Percentiles rank a stretch among this genome's conserved stretches.
Conservation (phyloP, 1,284 basidiomycete species). For the Cryptococcus wingfieldii region DNA sequence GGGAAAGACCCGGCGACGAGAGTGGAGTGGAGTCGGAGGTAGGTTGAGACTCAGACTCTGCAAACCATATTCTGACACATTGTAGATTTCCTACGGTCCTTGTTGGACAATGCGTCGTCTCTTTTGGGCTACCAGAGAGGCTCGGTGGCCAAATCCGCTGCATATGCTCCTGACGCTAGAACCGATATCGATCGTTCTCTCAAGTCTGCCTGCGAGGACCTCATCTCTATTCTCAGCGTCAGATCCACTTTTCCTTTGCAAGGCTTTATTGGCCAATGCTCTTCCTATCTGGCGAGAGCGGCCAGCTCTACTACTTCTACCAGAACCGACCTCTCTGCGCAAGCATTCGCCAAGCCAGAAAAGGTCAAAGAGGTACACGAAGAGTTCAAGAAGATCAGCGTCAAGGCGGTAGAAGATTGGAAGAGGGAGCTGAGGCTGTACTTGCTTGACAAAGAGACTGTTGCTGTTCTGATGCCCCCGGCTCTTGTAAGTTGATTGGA, state of each 20-base stretch:
- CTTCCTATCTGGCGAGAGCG: conserved; percentile 37
- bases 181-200: conserved; percentile 79
- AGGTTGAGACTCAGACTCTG: conserved; percentile 3
- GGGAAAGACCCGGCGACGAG: conserved; percentile 43
- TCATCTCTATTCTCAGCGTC: conserved; percentile 64
- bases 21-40: conserved; percentile 51
- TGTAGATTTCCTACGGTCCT: conserved; percentile 65
- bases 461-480: conserved; percentile 68
- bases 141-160: conserved; percentile 14
- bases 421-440: conserved; percentile 63
- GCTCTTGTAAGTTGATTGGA: conserved; percentile 53
- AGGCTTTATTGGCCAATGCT: conserved; percentile 58
- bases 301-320: conserved; percentile 19
- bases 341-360: conserved; percentile 51
- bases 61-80: not conserved
- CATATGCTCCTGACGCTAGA: conserved; percentile 47
- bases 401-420: conserved; percentile 56
- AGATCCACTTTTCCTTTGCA: conserved; percentile 56
- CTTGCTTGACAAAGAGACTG: conserved; percentile 72
- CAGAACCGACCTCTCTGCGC: conserved; percentile 51
- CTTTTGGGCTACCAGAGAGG: conserved; percentile 55
- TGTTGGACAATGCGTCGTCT: conserved; percentile 65
- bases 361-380: conserved; percentile 54
- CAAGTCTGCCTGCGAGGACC: conserved; percentile 72
- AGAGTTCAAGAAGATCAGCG: conserved; percentile 54